Percentiles rank a stretch among this genome's conserved stretches.
Evolutionary conservation across 2,329 filamentous ascomycete genomes (phyloP).

Genomic region (Ophiostoma himal-ulmi): DNA sequence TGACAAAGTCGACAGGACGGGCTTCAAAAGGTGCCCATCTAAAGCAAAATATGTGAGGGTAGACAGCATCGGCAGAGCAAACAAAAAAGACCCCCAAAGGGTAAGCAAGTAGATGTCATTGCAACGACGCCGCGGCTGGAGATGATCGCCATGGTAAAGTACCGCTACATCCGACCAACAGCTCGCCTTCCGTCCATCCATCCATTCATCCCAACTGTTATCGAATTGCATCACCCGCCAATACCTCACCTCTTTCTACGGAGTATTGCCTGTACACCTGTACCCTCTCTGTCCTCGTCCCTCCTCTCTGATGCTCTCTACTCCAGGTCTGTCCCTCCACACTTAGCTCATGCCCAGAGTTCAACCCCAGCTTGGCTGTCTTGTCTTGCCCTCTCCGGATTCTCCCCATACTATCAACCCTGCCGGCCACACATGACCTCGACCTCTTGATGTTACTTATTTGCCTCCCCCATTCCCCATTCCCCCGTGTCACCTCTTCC

Average conservation of each 20-base stretch:
- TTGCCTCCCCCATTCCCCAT: constrained; percentile 6
- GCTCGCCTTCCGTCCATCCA: constrained; percentile 23
- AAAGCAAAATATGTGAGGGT: background rate
- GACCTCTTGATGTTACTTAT: background rate
- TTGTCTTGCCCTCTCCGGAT: constrained; percentile 4
- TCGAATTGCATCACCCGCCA: constrained; percentile 10
- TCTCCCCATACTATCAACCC: background rate
- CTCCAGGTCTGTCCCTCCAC: background rate
- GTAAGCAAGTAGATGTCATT: background rate
- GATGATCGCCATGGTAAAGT: constrained; percentile 12
- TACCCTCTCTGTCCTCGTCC: background rate
- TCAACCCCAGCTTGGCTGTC: constrained; percentile 12
- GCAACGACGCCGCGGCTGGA: background rate
- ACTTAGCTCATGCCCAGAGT: background rate
- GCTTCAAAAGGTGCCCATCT: background rate
- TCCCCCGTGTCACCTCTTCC: constrained; percentile 21
- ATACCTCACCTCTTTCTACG: constrained; percentile 12
- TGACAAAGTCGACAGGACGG: background rate
- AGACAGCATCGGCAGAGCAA: background rate
- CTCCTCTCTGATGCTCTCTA: background rate
- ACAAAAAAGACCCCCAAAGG: background rate
- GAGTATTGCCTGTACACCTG: too few relatives aligned
- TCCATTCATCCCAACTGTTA: background rate
- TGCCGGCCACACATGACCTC: background rate
- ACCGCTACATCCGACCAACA: constrained; percentile 17